Base-by-base conservation (phyloP, 805 yeast species). In the Ogataea henricii region DNA sequence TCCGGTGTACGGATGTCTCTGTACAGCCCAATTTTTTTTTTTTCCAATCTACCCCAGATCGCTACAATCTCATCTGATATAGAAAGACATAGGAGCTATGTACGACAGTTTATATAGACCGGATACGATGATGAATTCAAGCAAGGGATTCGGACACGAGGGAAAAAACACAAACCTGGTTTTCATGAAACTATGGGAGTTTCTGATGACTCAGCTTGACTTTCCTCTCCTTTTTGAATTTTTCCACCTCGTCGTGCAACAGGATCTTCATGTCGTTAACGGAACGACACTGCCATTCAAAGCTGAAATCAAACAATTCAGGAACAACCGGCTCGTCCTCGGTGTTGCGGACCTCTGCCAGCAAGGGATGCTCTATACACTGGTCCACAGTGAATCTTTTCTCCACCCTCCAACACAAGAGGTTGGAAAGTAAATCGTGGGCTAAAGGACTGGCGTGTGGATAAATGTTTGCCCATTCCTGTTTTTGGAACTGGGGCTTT, bases 401-500 rank as follows among this genome's bases (percentile, higher is more conserved):
- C 1, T 61, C 65, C 0, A 84, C 76, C 48, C 81, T 84, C 90
- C 96, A 91, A 43, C 76, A 70, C 10, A 91, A 57, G 38, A 90
- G 66, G 9, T 60, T 63, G 1, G 72, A 72, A 25, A 90, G 59
- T 41, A 91, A 67, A 36, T 79, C 74, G 8, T 72, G 66, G 2
- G 87, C 86, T 1, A 62, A 63, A 0, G 46, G 52, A 9, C 78
- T 71, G 0, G 90, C 89, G 61, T 72, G 80, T 1, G 95, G 91
- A 56, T 81, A 86, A 2, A 86, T 56, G 0, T 66, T 63, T 1
- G 57, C 49, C 89, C 91, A 86, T 0, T 65, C 62, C 30, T 67
- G 60, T 37, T 70, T 66, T 27, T 59, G 63, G 53, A 67, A 76
- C 37, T 70, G 76, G 1, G 76, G 72, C 36, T 70, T 66, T 3